A percentile compares a stretch with the other conserved stretches of the same genome.
Evolutionary conservation across 2,329 filamentous ascomycete species (phyloP).

Genomic region (Eutypa lata): DNA sequence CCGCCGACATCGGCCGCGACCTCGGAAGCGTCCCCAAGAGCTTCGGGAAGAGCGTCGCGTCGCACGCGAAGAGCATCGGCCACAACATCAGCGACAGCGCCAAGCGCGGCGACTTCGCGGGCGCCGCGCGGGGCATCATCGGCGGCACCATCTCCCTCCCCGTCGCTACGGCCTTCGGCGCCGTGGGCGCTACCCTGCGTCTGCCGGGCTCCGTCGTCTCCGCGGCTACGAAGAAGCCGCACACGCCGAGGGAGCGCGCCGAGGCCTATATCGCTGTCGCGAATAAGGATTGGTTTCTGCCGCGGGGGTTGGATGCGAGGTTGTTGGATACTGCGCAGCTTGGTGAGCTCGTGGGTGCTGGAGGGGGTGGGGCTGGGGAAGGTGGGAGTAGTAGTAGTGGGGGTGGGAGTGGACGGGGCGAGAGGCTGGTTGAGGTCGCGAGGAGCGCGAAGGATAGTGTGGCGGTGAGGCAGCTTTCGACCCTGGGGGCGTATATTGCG

Average conservation of each 20-base stretch:
- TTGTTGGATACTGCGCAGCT: constrained; percentile 31
- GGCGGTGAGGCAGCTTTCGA: neutral
- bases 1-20: constrained; percentile 36
- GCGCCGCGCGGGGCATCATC: constrained; percentile 33
- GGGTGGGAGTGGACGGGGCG: too few relatives aligned
- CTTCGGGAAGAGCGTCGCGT: constrained; percentile 33
- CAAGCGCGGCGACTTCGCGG: constrained; percentile 37
- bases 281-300: constrained; percentile 40
- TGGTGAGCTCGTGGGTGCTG: constrained; percentile 7
- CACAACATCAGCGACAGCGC: constrained; percentile 32
- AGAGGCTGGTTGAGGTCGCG: constrained; percentile 39
- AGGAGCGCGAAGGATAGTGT: constrained; percentile 11
- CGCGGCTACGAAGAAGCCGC: constrained; percentile 35
- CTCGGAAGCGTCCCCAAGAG: constrained; percentile 33
- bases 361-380: too few relatives aligned
- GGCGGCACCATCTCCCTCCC: constrained; percentile 38
- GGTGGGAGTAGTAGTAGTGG: too few relatives aligned
- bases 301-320: constrained; percentile 34
- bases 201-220: constrained; percentile 33
- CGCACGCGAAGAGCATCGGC: constrained; percentile 35
- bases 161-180: constrained; percentile 33
- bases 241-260: constrained; percentile 39
- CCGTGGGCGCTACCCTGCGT: constrained; percentile 29
- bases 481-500: neutral
- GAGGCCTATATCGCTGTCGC: constrained; percentile 39